Conservation (phyloP, 352 stramenopile species). For the Globisporangium sylvaticum region DNA sequence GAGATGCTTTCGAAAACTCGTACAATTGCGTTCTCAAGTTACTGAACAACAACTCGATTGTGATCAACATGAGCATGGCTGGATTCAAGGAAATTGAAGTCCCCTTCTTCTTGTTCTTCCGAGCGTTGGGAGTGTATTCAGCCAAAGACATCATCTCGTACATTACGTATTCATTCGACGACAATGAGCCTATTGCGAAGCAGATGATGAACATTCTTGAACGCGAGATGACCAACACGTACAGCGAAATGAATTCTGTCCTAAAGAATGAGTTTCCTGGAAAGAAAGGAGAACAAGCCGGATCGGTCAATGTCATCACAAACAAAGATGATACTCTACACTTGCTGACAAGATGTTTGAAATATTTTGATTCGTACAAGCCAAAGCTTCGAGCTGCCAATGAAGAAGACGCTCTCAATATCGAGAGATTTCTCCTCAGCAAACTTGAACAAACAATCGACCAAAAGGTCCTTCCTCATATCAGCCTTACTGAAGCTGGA, state of each 20-base stretch:
- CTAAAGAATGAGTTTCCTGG: slow-evolving; percentile 4
- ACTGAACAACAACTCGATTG: slow-evolving; percentile 10
- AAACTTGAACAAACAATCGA: slow-evolving; percentile 10
- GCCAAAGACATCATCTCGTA: slow-evolving; percentile 15
- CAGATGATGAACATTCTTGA: slow-evolving; percentile 16
- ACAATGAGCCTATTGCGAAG: slow-evolving; percentile 8
- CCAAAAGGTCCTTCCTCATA: slow-evolving; percentile 9
- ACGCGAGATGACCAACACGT: slow-evolving; percentile 8
- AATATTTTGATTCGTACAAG: slow-evolving; percentile 2
- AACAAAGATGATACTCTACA: slow-evolving; percentile 12
- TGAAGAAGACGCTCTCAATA: slow-evolving; percentile 13
- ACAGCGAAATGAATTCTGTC: slow-evolving; percentile 11
- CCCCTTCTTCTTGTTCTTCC: slow-evolving; percentile 17
- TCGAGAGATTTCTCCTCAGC: slow-evolving; percentile 9
- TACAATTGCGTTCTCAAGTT: slow-evolving; percentile 15
- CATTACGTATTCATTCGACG: slow-evolving; percentile 17
- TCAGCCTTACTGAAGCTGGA: slow-evolving; percentile 3
- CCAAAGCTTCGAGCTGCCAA: background rate
- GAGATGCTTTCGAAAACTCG: slow-evolving; percentile 15
- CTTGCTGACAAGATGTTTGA: slow-evolving; percentile 8
- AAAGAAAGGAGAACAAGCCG: slow-evolving; percentile 2
- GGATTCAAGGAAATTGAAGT: slow-evolving; percentile 19
- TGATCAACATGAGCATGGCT: slow-evolving; percentile 9
- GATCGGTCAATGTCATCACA: slow-evolving; percentile 16
- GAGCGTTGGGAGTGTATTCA: slow-evolving; percentile 11